Conservation (phyloP, 1,284 basidiomycete species). For the Dichomitus squalens region DNA sequence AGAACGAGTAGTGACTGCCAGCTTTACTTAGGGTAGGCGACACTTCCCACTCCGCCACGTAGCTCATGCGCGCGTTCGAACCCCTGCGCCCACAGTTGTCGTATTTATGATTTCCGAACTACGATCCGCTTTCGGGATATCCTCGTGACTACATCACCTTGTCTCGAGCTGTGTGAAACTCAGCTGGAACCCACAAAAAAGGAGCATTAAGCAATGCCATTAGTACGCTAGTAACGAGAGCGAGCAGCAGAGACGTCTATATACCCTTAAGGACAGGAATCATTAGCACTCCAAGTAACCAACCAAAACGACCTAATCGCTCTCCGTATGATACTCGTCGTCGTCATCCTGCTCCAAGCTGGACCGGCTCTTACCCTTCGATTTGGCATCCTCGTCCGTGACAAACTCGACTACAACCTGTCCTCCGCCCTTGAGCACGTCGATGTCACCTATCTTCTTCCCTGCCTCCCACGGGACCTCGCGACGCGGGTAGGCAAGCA, state of each 20-base stretch:
- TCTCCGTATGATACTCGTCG: constrained; percentile 65
- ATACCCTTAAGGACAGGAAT: not conserved
- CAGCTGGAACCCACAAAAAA: not conserved
- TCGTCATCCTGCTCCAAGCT: constrained; percentile 34
- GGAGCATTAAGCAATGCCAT: not conserved
- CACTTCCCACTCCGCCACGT: too few species aligned
- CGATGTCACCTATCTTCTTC: constrained; percentile 50
- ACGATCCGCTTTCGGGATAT: too few species aligned
- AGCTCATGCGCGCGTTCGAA: too few species aligned
- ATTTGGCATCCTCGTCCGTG: constrained; percentile 25
- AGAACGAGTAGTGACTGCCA: too few species aligned
- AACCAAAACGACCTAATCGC: constrained; percentile 37
- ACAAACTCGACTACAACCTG: constrained; percentile 72
- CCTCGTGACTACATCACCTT: too few species aligned
- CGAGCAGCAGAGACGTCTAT: not conserved
- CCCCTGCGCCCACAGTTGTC: too few species aligned
- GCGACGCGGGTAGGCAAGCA: constrained; percentile 68
- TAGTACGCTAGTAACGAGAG: not conserved
- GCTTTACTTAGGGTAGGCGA: too few species aligned
- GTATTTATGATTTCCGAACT: too few species aligned
- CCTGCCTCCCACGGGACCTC: constrained; percentile 57
- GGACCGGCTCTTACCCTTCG: constrained; percentile 18
- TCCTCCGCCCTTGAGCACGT: constrained; percentile 60
- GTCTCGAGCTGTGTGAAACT: not conserved
- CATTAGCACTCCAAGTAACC: not conserved